Base-by-base conservation (phyloP, 371 early-diverging fungal species). In the Mucor irregularis region DNA sequence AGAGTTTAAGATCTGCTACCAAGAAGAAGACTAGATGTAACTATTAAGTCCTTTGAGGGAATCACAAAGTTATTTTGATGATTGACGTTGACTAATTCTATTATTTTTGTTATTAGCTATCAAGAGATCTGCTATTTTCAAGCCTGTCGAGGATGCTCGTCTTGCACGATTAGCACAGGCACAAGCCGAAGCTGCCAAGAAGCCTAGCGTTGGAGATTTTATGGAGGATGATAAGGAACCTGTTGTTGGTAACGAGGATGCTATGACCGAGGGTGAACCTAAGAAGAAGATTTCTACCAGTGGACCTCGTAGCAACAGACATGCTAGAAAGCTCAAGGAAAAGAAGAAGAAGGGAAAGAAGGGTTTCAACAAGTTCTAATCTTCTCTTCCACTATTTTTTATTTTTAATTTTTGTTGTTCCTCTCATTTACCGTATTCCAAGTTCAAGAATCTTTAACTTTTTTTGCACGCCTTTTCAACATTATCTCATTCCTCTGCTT, bases 121-220 rank as follows among this genome's bases (percentile, higher is more conserved):
- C 46, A 76, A 74, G 61, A 76, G 80, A 60, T 60, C 69, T 28
- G 42, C 56, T 17, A 62, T 79, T 1, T 79, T 79, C 48, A 61
- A 66, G 45, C 72, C 76, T 24, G 72, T 76, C 6, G 76, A 76
- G 49, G 80, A 76, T 56, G 60, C 62, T 19, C 76, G 80, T 49
- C 61, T 74, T 24, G 50, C 49, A 47, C 72, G 80, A 37, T 67
- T 79, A 56, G 76, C 80, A 19, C 50, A 64, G 44, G 69, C 70
- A 53, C 80, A 79, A 61, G 72, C 71, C 24, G 74, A 69, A 34
- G 76, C 74, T 14, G 76, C 73, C 39, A 58, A 66, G 6, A 69
- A 74, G 30, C 57, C 66, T 30, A 73, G 66, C 33, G 63, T 71
- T 9, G 58, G 65, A 26, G 65, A 67, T 35, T 51, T 46, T 9